Evolutionary conservation across 1,284 basidiomycete species (phyloP).

Genomic region (Afroboletus lepidellus): DNA sequence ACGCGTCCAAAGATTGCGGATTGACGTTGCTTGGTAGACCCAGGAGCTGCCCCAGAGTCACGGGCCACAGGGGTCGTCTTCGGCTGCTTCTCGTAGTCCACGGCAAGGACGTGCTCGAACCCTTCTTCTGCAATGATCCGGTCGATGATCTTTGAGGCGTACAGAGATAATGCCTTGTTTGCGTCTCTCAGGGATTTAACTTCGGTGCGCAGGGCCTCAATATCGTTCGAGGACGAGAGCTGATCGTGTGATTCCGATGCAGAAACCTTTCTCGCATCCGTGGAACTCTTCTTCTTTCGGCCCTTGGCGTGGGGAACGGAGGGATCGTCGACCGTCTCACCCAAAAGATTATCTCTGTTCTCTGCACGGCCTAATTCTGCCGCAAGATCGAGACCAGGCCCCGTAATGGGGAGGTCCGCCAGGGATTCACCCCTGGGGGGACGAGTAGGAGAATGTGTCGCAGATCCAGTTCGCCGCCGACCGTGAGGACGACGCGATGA

Average conservation of each 20-base stretch:
- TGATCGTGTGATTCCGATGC: constrained; percentile 44
- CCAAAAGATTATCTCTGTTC: constrained; percentile 71
- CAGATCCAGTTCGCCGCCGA: constrained; percentile 54
- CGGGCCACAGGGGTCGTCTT: constrained; percentile 28
- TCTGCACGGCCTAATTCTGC: constrained; percentile 88
- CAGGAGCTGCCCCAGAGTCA: constrained; percentile 5
- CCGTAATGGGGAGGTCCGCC: constrained; percentile 77
- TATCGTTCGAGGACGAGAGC: constrained; percentile 47
- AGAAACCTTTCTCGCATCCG: constrained; percentile 40
- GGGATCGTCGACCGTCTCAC: constrained; percentile 51
- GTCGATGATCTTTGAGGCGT: constrained; percentile 96
- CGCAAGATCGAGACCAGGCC: constrained; percentile 85
- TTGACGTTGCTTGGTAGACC: constrained; percentile 51
- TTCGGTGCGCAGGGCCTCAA: constrained; percentile 73
- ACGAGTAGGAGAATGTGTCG: constrained; percentile 43
- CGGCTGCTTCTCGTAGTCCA: constrained; percentile 73
- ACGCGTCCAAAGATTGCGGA: constrained; percentile 52
- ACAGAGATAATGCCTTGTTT: constrained; percentile 90
- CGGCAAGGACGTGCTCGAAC: constrained; percentile 89
- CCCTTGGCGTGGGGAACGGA: constrained; percentile 43
- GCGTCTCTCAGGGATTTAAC: constrained; percentile 91
- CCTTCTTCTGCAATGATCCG: constrained; percentile 92
- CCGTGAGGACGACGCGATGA: constrained; percentile 44
- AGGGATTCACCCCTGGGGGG: constrained; percentile 67
- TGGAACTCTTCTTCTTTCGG: constrained; percentile 51